These are phyloP conservation scores for Chlamydomonas reinhardtii DNA, from an alignment of 163 green algal genomes.

Conservation along the genomic window DNA sequence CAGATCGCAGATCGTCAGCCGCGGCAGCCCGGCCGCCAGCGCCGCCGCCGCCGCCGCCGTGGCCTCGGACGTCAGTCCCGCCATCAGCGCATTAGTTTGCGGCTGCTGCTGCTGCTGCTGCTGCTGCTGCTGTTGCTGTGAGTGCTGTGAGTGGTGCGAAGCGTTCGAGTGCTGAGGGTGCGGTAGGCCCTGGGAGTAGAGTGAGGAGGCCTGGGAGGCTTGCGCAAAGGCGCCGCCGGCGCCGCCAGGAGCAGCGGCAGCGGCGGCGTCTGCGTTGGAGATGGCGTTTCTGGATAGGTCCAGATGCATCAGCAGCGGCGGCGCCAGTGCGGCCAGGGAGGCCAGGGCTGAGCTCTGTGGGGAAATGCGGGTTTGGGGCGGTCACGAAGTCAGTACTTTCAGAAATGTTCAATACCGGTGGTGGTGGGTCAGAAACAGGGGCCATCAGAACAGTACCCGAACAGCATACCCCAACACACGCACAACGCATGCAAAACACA, in stretches of 20 bases:
- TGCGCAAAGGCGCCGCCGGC: no score
- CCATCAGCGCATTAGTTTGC: no score
- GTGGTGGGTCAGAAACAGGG: no score
- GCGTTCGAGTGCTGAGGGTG: neutral
- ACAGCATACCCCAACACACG: no score
- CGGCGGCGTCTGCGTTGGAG: neutral
- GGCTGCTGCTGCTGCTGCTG: neutral
- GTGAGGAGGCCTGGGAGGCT: neutral
- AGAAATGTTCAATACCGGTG: no score
- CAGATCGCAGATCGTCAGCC: slow-evolving; percentile 60
- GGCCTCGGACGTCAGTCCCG: neutral
- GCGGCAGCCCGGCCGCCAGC: slow-evolving; percentile 23
- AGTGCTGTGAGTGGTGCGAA: no score
- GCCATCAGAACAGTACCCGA: no score
- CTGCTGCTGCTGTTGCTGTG: neutral
- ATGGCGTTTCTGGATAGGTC: slow-evolving; percentile 47
- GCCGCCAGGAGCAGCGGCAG: no score
- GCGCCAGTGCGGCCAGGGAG: slow-evolving; percentile 18
- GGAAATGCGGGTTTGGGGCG: neutral
- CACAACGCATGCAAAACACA: no score
- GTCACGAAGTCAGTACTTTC: neutral
- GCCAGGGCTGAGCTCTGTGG: slow-evolving; percentile 19
- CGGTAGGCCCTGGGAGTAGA: neutral
- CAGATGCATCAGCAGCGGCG: slow-evolving; percentile 25
- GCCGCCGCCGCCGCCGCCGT: neutral